phyloP scores from a whole-genome alignment of 2,329 filamentous ascomycete genomes.

The Alternaria arborescens region DNA sequence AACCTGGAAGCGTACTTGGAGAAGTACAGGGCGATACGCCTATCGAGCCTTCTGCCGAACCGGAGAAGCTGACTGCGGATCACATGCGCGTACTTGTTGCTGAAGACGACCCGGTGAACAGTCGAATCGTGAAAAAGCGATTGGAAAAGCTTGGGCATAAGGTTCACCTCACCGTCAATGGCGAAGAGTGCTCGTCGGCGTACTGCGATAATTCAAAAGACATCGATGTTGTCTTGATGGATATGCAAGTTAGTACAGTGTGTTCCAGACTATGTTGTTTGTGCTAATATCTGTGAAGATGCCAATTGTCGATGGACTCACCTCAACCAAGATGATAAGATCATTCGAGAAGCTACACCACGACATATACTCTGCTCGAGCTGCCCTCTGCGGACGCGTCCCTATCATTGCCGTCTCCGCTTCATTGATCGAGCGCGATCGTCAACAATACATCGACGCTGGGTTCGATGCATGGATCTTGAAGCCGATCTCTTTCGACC shows the following conservation, averaged over 20 bases:
- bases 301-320: constrained; percentile 88
- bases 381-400: constrained; percentile 69
- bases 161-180: constrained; percentile 78
- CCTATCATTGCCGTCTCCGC: constrained; percentile 90
- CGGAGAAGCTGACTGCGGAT: constrained; percentile 42
- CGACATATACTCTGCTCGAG: constrained; percentile 66
- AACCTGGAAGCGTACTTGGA: constrained; percentile 38
- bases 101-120: constrained; percentile 89
- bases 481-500: constrained; percentile 84
- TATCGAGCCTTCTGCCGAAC: constrained; percentile 11
- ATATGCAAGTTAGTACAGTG: constrained; percentile 77
- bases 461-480: constrained; percentile 93
- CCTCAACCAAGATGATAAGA: constrained; percentile 84
- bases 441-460: constrained; percentile 73
- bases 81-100: constrained; percentile 76
- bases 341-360: constrained; percentile 68
- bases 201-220: constrained; percentile 69
- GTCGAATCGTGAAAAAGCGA: constrained; percentile 80
- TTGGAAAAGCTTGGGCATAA: constrained; percentile 78
- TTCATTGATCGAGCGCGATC: constrained; percentile 76
- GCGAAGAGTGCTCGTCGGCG: constrained; percentile 79
- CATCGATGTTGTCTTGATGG: constrained; percentile 88
- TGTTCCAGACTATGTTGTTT: too few species aligned
- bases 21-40: constrained; percentile 37
- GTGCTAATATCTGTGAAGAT: constrained; percentile 65